Evolutionary conservation across 345 rosid genomes (phyloP).

Genomic region (Cardamine resedifolia): DNA sequence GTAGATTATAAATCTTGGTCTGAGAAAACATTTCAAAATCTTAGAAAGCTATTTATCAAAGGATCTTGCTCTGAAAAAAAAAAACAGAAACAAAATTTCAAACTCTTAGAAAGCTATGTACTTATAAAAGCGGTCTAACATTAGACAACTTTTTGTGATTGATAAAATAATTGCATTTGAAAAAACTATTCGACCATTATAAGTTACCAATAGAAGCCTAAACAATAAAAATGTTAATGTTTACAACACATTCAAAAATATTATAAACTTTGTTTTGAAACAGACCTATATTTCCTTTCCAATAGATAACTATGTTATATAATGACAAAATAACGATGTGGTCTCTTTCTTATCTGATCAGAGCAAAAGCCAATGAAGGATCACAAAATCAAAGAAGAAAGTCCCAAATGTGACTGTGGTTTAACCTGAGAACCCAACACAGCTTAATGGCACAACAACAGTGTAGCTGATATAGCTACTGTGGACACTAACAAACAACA

Average conservation of each 20-base stretch:
- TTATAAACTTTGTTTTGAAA: not conserved
- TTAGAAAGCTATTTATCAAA: too few species aligned
- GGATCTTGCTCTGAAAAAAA: too few species aligned
- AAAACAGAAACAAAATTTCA: not conserved
- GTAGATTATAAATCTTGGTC: too few species aligned
- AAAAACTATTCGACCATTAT: too few species aligned
- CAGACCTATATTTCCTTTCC: not conserved
- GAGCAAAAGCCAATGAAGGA: not conserved
- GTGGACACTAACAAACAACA: not conserved
- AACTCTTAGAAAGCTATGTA: too few species aligned
- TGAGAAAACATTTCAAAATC: too few species aligned
- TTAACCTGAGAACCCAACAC: not conserved
- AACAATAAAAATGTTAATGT: too few species aligned
- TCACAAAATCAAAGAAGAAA: not conserved
- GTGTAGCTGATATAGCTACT: not conserved
- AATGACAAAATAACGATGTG: not conserved
- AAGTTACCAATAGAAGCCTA: too few species aligned
- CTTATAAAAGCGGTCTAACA: too few species aligned
- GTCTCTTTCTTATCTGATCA: not conserved
- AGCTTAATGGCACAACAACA: conserved; percentile 6
- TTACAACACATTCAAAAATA: not conserved
- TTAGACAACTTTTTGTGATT: too few species aligned
- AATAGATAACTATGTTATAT: not conserved
- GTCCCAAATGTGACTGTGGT: not conserved
- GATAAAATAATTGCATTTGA: too few species aligned